Percentiles rank a stretch among this genome's conserved stretches.
Evolutionary conservation across 371 early-diverging fungal genomes (phyloP).

Genomic region (Zychaea mexicana): DNA sequence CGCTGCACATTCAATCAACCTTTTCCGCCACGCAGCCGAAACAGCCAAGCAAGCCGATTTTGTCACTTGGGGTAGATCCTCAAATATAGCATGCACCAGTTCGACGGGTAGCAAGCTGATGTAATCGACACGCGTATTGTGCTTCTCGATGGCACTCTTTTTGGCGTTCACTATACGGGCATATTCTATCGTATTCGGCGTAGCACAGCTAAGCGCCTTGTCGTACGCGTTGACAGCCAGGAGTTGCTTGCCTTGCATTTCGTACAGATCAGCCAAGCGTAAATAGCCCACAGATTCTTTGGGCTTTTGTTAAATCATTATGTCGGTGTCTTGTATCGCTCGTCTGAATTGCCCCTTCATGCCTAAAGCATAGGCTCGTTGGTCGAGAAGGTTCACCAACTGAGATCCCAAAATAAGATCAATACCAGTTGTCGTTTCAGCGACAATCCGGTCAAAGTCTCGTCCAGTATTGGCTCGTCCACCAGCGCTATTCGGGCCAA

Average conservation of each 20-base stretch:
- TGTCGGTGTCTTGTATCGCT: not conserved
- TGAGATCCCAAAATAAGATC: not conserved
- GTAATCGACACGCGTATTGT: not conserved
- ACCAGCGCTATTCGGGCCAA: not conserved
- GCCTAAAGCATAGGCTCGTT: not conserved
- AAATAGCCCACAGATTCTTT: not conserved
- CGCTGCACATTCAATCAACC: not conserved
- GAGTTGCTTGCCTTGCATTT: slow-evolving; percentile 42
- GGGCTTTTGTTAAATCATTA: not conserved
- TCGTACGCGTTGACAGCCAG: slow-evolving; percentile 53
- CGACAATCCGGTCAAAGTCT: not conserved
- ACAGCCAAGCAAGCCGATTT: not conserved
- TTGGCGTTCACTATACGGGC: not conserved
- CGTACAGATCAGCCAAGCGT: not conserved
- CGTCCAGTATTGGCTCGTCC: not conserved
- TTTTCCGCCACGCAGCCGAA: not conserved
- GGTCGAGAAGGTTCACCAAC: not conserved
- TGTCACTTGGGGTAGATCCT: not conserved
- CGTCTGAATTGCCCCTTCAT: not conserved
- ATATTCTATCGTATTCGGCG: slow-evolving; percentile 2
- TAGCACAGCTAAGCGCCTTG: slow-evolving; percentile 53
- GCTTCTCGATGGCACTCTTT: not conserved
- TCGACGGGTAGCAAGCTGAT: not conserved
- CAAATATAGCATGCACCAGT: not conserved
- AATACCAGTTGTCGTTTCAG: not conserved